Conservation (phyloP, 2,329 filamentous ascomycete species). For the Lecanicillium sp. region DNA sequence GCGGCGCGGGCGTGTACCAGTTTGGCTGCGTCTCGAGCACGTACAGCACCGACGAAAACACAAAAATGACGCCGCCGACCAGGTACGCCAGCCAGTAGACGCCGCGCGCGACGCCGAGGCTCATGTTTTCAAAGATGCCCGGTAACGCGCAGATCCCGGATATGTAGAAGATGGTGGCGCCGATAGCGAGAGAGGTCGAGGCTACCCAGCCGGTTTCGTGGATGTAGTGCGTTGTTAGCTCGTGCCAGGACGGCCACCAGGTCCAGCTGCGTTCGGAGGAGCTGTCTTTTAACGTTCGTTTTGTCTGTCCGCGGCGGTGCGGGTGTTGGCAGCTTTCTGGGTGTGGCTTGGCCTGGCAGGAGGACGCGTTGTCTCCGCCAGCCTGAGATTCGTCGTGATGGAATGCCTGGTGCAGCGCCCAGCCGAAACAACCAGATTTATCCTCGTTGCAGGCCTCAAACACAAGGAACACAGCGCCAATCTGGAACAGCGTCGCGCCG, state of each 20-base stretch:
- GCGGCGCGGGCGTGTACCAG: constrained; percentile 51
- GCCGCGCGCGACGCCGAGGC: constrained; percentile 36
- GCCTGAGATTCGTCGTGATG: constrained; percentile 1
- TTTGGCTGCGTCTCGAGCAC: constrained; percentile 56
- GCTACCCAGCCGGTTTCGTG: constrained; percentile 57
- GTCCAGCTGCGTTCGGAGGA: constrained; percentile 33
- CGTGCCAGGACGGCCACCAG: constrained; percentile 49
- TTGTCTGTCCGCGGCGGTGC: background rate
- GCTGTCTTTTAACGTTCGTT: background rate
- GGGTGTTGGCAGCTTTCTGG: no score
- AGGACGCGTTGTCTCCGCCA: no score
- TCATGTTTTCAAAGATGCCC: constrained; percentile 46
- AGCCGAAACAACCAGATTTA: constrained; percentile 55
- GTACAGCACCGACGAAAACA: constrained; percentile 48
- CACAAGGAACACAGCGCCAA: constrained; percentile 49
- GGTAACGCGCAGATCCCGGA: constrained; percentile 54
- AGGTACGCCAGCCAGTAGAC: constrained; percentile 52
- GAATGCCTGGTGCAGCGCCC: constrained; percentile 21
- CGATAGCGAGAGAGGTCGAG: constrained; percentile 45
- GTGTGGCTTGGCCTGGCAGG: no score
- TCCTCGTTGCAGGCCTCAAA: constrained; percentile 51
- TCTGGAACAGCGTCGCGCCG: constrained; percentile 52
- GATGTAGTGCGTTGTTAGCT: constrained; percentile 51
- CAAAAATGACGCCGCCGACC: constrained; percentile 53
- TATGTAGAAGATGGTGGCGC: constrained; percentile 58